Evolutionary conservation across 768 basidiomycete species (phyloP).

Genomic region (Pholiota conissans): DNA sequence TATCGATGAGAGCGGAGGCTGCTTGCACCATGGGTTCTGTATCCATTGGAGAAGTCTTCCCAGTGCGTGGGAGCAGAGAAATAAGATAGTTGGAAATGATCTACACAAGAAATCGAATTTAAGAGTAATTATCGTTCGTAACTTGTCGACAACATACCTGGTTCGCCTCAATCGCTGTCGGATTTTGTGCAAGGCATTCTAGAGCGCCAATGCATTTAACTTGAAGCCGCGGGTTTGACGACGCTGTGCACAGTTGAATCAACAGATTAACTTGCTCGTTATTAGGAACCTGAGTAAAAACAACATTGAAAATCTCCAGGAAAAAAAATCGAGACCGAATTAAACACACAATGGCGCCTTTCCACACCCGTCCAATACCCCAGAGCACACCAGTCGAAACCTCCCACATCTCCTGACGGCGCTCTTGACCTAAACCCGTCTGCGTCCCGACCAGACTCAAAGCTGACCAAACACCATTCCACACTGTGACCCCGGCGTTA

Average conservation of each 20-base stretch:
- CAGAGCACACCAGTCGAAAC: slow-evolving; percentile 81
- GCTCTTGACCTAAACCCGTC: slow-evolving; percentile 61
- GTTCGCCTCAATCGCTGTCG: slow-evolving; percentile 64
- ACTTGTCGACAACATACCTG: slow-evolving; percentile 33
- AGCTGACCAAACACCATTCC: slow-evolving; percentile 67
- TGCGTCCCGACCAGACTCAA: slow-evolving; percentile 61
- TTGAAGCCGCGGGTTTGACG: slow-evolving; percentile 52
- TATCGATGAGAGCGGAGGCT: slow-evolving; percentile 84
- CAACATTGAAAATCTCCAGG: not conserved
- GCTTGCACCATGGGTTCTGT: slow-evolving; percentile 78
- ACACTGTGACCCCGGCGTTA: slow-evolving; percentile 53
- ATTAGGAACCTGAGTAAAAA: slow-evolving; percentile 47
- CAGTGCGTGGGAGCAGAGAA: slow-evolving; percentile 53
- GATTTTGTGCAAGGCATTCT: slow-evolving; percentile 77
- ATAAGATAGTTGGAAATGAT: slow-evolving; percentile 65
- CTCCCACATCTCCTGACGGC: slow-evolving; percentile 75
- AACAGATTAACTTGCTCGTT: slow-evolving; percentile 64
- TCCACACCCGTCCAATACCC: slow-evolving; percentile 82
- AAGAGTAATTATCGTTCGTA: not conserved
- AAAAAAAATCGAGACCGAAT: not conserved
- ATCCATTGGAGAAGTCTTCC: slow-evolving; percentile 39
- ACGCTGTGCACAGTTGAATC: slow-evolving; percentile 62
- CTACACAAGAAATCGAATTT: slow-evolving; percentile 30
- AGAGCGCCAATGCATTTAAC: slow-evolving; percentile 87
- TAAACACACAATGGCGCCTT: slow-evolving; percentile 57